Conservation (phyloP, 345 rosid genomes). For the Pistacia vera region DNA sequence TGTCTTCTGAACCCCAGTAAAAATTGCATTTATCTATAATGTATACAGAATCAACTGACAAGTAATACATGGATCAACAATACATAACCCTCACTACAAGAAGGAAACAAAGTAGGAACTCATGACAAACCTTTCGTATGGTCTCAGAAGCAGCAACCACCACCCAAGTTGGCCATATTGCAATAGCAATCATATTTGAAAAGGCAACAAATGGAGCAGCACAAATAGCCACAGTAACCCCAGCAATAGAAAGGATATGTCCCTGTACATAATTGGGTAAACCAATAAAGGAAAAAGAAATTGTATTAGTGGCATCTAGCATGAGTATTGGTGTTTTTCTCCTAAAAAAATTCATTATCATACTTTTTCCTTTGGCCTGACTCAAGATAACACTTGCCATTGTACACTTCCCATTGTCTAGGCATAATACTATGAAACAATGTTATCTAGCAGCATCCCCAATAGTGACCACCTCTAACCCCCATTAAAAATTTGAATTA, state of each 20-base stretch:
- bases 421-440: not conserved
- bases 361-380: not conserved
- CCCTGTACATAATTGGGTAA: conserved; percentile 48
- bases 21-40: not conserved
- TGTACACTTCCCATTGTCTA: not conserved
- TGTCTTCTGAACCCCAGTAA: not conserved
- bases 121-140: conserved; percentile 65
- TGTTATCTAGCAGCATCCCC: not conserved
- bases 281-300: no score
- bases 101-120: conserved; percentile 8
- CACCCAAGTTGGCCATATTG: conserved; percentile 90
- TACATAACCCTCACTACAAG: not conserved
- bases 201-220: conserved; percentile 75
- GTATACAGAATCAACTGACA: not conserved
- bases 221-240: conserved; percentile 78
- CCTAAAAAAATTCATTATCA: not conserved
- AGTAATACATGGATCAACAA: not conserved
- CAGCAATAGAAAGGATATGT: conserved; percentile 79
- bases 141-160: conserved; percentile 86
- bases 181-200: conserved; percentile 68
- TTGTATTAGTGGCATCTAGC: not conserved
- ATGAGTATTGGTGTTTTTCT: not conserved
- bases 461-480: not conserved
- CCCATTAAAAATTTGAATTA: not conserved
- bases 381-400: not conserved